phyloP scores from a whole-genome alignment of 768 basidiomycete genomes.

The Nidula microcarpa region DNA sequence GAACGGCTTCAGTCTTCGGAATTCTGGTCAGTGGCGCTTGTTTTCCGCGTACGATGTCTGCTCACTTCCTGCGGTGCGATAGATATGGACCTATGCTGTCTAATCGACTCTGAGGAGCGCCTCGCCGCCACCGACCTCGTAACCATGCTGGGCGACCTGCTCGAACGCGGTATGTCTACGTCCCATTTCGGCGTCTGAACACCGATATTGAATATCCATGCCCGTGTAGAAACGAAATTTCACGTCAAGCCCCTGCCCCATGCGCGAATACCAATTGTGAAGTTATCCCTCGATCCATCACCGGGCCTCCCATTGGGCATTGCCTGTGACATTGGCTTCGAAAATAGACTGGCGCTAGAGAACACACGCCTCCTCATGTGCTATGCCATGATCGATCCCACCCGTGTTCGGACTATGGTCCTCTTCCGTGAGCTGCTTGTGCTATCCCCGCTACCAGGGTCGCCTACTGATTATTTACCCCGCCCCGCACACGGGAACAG shows the following conservation, averaged over 20 bases:
- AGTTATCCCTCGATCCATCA: constrained; percentile 87
- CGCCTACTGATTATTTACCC: constrained; percentile 11
- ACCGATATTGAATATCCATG: constrained; percentile 4
- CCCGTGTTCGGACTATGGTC: constrained; percentile 89
- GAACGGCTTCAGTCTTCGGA: constrained; percentile 94
- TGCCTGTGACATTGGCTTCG: constrained; percentile 98
- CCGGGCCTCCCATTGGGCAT: constrained; percentile 82
- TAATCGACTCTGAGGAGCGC: constrained; percentile 84
- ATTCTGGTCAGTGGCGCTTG: constrained; percentile 63
- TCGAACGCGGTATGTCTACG: constrained; percentile 76
- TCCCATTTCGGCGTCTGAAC: constrained; percentile 2
- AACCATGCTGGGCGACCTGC: constrained; percentile 87
- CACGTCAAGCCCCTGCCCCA: constrained; percentile 94
- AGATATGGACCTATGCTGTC: constrained; percentile 99
- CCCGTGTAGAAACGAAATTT: constrained; percentile 80
- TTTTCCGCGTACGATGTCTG: constrained; percentile 3
- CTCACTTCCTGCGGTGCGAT: constrained; percentile 4
- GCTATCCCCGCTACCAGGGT: constrained; percentile 1
- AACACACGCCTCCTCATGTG: constrained; percentile 95
- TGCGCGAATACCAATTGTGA: constrained; percentile 98
- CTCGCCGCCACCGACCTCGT: constrained; percentile 87
- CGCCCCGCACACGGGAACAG: constrained; percentile 34
- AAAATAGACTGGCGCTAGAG: constrained; percentile 94
- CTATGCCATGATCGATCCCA: constrained; percentile 96
- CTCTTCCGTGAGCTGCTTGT: constrained; percentile 78